These are phyloP conservation scores for Xerocomellus intermedius DNA, from an alignment of 768 basidiomycete genomes.

Conservation along the genomic window DNA sequence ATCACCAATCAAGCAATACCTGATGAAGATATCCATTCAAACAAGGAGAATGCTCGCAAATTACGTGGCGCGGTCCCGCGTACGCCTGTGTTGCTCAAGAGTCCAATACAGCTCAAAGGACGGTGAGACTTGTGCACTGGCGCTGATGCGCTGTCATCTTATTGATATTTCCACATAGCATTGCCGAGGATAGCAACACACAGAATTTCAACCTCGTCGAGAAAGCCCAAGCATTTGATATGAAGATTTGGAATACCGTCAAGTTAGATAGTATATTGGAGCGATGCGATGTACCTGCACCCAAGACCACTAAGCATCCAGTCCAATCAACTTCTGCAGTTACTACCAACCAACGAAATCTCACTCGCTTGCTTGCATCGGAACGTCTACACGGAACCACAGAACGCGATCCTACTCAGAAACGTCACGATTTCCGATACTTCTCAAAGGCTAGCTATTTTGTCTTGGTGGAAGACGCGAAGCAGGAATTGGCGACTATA, in stretches of 20 bases:
- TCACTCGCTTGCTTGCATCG: constrained; percentile 67
- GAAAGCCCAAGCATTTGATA: constrained; percentile 66
- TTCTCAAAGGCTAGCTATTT: constrained; percentile 76
- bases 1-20: constrained; percentile 60
- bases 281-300: constrained; percentile 51
- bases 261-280: constrained; percentile 73
- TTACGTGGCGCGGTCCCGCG: constrained; percentile 25
- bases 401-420: constrained; percentile 90
- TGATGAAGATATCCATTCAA: constrained; percentile 35
- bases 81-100: constrained; percentile 43
- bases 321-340: constrained; percentile 32
- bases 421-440: constrained; percentile 84
- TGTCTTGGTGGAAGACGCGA: constrained; percentile 89
- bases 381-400: constrained; percentile 82
- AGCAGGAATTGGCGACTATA: constrained; percentile 79
- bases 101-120: constrained; percentile 62
- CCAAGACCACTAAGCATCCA: constrained; percentile 28
- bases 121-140: constrained; percentile 42
- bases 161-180: constrained; percentile 16
- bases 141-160: background rate
- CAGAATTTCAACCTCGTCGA: constrained; percentile 51
- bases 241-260: constrained; percentile 82
- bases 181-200: constrained; percentile 30
- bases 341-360: constrained; percentile 41
- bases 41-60: constrained; percentile 68